These are phyloP conservation scores for Cornus suecica DNA, from an alignment of 148 eudicot genomes.

Conservation along the genomic window DNA sequence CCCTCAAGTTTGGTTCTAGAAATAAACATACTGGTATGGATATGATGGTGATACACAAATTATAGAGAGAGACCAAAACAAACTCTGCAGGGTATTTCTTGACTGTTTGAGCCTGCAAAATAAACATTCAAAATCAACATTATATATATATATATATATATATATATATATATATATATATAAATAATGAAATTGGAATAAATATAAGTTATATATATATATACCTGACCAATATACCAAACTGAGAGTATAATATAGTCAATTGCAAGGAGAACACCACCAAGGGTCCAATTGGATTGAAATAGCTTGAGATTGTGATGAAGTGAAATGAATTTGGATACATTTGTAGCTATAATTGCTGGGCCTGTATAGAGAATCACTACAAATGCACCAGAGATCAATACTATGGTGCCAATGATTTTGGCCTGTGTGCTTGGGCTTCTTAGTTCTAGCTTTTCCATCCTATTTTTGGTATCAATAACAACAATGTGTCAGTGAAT, in stretches of 20 bases:
- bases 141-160: background rate
- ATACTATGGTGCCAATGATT: conserved; percentile 29
- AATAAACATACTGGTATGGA: background rate
- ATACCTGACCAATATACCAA: conserved; percentile 18
- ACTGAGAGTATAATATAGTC: background rate
- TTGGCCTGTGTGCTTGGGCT: conserved; percentile 26
- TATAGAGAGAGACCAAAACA: conserved; percentile 9
- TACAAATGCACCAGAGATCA: conserved; percentile 34
- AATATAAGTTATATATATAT: background rate
- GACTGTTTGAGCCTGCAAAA: background rate
- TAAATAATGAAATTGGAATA: background rate
- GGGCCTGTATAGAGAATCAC: conserved; percentile 36
- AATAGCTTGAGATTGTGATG: background rate
- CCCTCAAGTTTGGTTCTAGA: background rate
- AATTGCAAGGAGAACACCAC: conserved; percentile 5
- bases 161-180: too few relatives aligned
- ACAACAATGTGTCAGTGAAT: too few relatives aligned
- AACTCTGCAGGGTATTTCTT: conserved; percentile 17
- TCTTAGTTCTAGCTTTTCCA: conserved; percentile 31
- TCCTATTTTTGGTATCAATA: too few relatives aligned
- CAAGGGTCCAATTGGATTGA: background rate
- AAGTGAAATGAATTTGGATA: background rate
- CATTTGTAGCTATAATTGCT: background rate
- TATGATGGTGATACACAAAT: background rate
- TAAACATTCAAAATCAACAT: background rate